phyloP scores from a whole-genome alignment of 495 filamentous ascomycete genomes.

The Penicillium silybi region DNA sequence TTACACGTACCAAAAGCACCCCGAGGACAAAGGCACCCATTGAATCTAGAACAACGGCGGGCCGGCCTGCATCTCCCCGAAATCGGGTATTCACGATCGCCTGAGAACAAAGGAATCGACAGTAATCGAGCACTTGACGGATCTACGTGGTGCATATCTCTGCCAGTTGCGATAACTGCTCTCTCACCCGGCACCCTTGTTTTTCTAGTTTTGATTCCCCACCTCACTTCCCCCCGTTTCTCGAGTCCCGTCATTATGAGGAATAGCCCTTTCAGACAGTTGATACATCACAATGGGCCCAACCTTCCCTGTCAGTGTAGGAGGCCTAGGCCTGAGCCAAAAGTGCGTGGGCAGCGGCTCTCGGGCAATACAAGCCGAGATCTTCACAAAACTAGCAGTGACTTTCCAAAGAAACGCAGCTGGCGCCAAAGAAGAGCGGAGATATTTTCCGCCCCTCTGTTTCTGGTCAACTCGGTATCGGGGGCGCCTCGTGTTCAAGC shows the following conservation, averaged over 20 bases:
- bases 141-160: constrained; percentile 11
- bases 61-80: neutral
- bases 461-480: neutral
- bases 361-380: neutral
- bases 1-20: constrained; percentile 13
- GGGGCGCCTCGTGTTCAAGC: neutral
- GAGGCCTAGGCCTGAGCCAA: neutral
- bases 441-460: constrained; percentile 5
- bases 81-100: constrained; percentile 8
- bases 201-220: no score
- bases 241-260: neutral
- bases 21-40: neutral
- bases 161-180: neutral
- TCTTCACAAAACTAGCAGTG: neutral
- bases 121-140: constrained; percentile 1
- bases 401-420: neutral
- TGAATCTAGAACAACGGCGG: neutral
- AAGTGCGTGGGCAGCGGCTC: neutral
- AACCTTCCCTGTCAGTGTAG: neutral
- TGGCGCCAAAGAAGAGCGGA: constrained; percentile 3
- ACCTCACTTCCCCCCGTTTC: neutral
- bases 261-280: neutral
- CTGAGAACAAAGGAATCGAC: constrained; percentile 9
- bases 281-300: neutral
- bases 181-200: neutral